phyloP scores from a whole-genome alignment of 805 yeast genomes.

The Metahyphopichia silvanorum region DNA sequence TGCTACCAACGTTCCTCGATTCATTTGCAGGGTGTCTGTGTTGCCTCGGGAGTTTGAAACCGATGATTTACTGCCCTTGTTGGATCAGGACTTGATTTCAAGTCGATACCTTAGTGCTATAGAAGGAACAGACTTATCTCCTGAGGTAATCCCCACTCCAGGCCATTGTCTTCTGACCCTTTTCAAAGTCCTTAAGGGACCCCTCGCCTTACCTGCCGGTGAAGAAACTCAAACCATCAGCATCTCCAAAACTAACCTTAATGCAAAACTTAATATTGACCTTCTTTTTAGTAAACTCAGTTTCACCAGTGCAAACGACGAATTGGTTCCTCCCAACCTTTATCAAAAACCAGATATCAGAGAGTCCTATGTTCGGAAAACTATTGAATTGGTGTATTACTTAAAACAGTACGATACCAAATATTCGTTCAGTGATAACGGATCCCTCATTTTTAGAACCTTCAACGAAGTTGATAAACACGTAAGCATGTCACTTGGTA shows the following conservation, averaged over 20 bases:
- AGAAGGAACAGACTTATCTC: conserved; percentile 17
- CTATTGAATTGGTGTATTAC: conserved; percentile 48
- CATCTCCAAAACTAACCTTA: conserved; percentile 47
- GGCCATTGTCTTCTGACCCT: conserved; percentile 59
- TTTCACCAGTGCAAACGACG: conserved; percentile 36
- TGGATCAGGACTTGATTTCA: conserved; percentile 48
- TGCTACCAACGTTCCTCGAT: conserved; percentile 18
- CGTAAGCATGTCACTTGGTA: conserved; percentile 19
- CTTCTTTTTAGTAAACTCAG: conserved; percentile 47
- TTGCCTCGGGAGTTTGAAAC: conserved; percentile 47
- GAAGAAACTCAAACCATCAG: conserved; percentile 55
- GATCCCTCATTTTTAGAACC: conserved; percentile 27
- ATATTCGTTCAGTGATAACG: conserved; percentile 32
- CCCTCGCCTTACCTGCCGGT: conserved; percentile 44
- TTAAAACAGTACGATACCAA: conserved; percentile 11
- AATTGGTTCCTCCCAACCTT: conserved; percentile 49
- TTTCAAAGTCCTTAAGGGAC: conserved; percentile 64
- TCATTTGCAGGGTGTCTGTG: conserved; percentile 48
- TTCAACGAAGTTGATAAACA: conserved; percentile 39
- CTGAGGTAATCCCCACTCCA: conserved; percentile 46
- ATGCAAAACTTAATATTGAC: conserved; percentile 54
- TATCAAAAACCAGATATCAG: conserved; percentile 18
- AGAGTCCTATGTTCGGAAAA: conserved; percentile 54
- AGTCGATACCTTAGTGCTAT: conserved; percentile 45
- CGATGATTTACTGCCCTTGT: conserved; percentile 43